These are phyloP conservation scores for Cryomyces minteri DNA, from an alignment of 495 filamentous ascomycete species.

Conservation along the genomic window DNA sequence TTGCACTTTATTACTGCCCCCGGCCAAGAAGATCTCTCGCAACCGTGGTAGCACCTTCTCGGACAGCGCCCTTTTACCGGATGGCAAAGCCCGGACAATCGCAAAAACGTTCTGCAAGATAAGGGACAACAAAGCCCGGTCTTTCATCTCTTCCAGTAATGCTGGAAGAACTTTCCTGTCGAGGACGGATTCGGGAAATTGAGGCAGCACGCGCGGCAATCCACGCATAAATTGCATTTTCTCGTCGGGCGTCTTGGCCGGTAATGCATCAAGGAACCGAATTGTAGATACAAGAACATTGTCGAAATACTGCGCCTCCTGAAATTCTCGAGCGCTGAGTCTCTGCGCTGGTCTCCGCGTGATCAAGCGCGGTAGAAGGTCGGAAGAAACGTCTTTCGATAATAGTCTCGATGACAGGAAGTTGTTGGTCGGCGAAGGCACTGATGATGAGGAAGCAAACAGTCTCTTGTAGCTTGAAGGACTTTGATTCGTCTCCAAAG, in stretches of 20 bases:
- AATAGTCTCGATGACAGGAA: constrained; percentile 63
- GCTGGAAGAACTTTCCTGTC: constrained; percentile 87
- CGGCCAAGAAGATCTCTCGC: constrained; percentile 56
- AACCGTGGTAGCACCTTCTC: constrained; percentile 72
- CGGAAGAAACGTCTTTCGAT: constrained; percentile 54
- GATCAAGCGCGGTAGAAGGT: constrained; percentile 66
- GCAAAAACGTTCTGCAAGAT: constrained; percentile 83
- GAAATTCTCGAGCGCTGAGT: constrained; percentile 79
- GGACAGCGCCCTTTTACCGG: constrained; percentile 54
- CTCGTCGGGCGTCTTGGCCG: constrained; percentile 78
- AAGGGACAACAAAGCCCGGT: constrained; percentile 64
- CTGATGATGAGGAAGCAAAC: constrained; percentile 53
- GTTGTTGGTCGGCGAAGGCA: constrained; percentile 62
- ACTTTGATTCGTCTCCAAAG: constrained; percentile 62
- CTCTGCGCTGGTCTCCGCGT: constrained; percentile 72
- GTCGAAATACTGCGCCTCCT: constrained; percentile 86
- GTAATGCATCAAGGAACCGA: constrained; percentile 77
- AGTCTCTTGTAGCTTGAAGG: constrained; percentile 65
- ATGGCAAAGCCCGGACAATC: constrained; percentile 58
- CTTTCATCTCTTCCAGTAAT: constrained; percentile 80
- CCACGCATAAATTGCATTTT: constrained; percentile 86
- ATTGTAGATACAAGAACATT: constrained; percentile 92
- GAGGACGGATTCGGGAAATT: constrained; percentile 81
- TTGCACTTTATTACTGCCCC: constrained; percentile 18
- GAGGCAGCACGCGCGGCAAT: constrained; percentile 63